Percentiles rank a stretch among this genome's conserved stretches.
Evolutionary conservation across 164 flowering plant species (phyloP).

Genomic region (Stephania yunnanensis): DNA sequence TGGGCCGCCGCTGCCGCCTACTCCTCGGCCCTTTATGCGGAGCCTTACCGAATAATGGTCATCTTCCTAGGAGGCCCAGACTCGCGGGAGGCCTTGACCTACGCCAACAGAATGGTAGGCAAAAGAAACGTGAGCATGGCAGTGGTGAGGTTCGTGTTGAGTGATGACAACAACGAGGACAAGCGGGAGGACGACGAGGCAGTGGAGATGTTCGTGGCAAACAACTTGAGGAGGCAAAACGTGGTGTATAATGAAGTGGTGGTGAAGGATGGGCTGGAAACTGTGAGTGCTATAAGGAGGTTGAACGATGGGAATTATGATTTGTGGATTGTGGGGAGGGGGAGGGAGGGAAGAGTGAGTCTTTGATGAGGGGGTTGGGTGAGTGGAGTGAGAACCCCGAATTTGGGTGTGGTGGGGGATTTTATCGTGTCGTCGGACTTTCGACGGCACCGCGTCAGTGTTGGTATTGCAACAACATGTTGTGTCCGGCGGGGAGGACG

Average conservation of each 20-base stretch:
- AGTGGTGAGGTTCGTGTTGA: conserved; percentile 24
- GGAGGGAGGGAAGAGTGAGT: conserved; percentile 29
- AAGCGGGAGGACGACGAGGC: conserved; percentile 24
- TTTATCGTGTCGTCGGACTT: conserved; percentile 35
- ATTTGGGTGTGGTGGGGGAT: conserved; percentile 49
- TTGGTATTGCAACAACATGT: conserved; percentile 45
- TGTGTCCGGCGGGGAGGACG: neutral
- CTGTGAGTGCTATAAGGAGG: conserved; percentile 9
- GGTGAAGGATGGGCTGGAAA: conserved; percentile 31
- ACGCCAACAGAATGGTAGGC: conserved; percentile 34
- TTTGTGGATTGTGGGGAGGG: conserved; percentile 39
- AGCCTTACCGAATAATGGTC: neutral
- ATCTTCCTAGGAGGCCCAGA: conserved; percentile 48
- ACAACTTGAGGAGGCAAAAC: conserved; percentile 15
- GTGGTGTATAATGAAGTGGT: conserved; percentile 30
- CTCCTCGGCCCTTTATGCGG: neutral
- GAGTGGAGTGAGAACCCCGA: conserved; percentile 52
- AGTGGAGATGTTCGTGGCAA: conserved; percentile 18
- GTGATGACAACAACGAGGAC: neutral
- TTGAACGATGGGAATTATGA: conserved; percentile 22
- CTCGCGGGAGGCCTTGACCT: conserved; percentile 42
- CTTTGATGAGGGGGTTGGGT: conserved; percentile 19
- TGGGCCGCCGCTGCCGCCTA: neutral
- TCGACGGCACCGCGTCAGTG: conserved; percentile 17
- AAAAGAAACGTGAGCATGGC: conserved; percentile 26